These are phyloP conservation scores for Phytophthora pisi DNA, from an alignment of 352 stramenopile genomes.

Conservation along the genomic window DNA sequence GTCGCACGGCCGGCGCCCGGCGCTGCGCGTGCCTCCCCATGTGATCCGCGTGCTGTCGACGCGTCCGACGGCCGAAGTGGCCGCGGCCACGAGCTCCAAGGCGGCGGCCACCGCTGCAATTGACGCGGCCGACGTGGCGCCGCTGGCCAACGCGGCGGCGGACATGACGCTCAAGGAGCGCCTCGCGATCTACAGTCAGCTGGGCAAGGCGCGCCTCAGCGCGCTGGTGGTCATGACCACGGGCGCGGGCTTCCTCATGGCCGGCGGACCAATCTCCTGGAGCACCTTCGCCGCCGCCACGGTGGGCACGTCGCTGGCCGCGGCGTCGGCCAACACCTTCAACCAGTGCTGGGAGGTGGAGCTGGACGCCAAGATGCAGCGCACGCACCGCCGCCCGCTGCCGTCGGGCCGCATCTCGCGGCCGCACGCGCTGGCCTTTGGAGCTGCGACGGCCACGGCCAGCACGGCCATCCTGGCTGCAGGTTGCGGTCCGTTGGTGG, in stretches of 20 bases:
- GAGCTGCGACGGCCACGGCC: conserved; percentile 80
- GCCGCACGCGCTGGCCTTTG: conserved; percentile 84
- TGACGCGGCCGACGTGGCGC: conserved; percentile 26
- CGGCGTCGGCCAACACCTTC: conserved; percentile 95
- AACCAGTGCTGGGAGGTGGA: conserved; percentile 98
- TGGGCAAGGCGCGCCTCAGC: conserved; percentile 95
- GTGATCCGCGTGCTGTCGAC: conserved; percentile 69
- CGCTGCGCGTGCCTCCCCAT: conserved; percentile 24
- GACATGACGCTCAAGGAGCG: conserved; percentile 68
- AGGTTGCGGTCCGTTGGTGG: conserved; percentile 95
- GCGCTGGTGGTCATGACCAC: conserved; percentile 97
- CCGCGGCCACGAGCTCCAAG: conserved; percentile 39
- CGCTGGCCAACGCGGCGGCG: conserved; percentile 10
- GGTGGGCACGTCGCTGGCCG: conserved; percentile 95
- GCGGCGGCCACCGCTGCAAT: conserved; percentile 31
- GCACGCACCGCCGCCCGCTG: conserved; percentile 94
- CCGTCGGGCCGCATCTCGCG: conserved; percentile 86
- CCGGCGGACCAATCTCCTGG: conserved; percentile 92
- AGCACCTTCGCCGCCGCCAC: conserved; percentile 89
- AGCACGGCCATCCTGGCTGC: conserved; percentile 91
- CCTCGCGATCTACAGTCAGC: conserved; percentile 84
- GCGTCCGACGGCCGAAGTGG: conserved; percentile 52
- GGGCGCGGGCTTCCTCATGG: conserved; percentile 95
- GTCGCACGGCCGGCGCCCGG: conserved; percentile 12
- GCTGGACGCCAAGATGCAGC: conserved; percentile 96